Evolutionary conservation across 306 rosid genomes (phyloP).

Genomic region (Cucumis cinereus): DNA sequence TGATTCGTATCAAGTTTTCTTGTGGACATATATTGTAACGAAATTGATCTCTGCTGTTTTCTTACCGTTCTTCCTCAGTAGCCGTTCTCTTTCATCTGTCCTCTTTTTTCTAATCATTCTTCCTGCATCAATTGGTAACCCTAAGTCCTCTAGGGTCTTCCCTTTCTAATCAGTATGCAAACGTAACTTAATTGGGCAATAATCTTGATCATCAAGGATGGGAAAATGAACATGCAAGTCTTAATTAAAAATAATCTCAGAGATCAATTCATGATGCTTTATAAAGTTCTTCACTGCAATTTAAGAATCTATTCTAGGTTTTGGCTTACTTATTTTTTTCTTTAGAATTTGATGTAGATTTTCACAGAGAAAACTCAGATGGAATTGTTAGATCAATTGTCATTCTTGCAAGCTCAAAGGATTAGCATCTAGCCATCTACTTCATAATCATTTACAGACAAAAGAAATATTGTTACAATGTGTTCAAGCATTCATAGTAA

Average conservation of each 20-base stretch:
- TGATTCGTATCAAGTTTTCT: no score
- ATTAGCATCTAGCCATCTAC: background rate
- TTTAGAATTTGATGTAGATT: background rate
- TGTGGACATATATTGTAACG: no score
- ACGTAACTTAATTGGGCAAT: background rate
- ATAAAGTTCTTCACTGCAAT: background rate
- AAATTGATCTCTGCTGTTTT: no score
- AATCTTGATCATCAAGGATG: background rate
- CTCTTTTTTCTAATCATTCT: no score
- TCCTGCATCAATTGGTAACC: no score
- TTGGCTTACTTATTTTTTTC: background rate
- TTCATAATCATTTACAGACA: background rate
- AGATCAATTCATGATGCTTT: background rate
- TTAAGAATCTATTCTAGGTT: background rate
- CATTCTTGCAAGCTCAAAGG: conserved; percentile 1
- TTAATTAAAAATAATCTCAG: background rate
- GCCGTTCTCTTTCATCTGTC: no score
- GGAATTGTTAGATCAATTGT: background rate
- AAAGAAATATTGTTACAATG: background rate
- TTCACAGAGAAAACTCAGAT: background rate
- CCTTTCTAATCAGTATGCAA: background rate
- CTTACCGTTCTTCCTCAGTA: no score
- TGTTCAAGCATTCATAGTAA: background rate
- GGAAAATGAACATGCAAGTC: background rate
- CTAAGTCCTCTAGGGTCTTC: no score